Conservation (phyloP, 805 yeast species). For the Cyberlindnera bimundalis region DNA sequence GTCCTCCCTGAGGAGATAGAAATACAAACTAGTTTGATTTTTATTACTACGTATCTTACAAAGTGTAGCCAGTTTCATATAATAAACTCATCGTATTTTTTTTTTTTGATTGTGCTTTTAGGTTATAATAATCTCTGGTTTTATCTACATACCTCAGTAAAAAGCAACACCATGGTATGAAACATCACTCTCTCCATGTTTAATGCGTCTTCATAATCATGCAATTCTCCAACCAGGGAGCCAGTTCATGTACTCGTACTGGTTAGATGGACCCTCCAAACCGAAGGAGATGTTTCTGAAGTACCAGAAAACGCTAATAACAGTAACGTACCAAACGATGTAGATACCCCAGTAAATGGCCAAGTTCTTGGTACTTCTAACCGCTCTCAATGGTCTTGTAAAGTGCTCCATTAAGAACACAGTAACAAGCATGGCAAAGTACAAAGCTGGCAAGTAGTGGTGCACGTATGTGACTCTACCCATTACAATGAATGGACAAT, state of each 20-base stretch:
- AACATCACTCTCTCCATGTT: too few species aligned
- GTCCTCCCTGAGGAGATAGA: too few species aligned
- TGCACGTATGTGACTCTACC: conserved; percentile 85
- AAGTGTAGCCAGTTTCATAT: too few species aligned
- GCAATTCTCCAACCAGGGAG: conserved; percentile 44
- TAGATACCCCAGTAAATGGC: conserved; percentile 34
- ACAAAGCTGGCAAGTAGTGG: conserved; percentile 80
- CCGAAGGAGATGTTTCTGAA: conserved; percentile 66
- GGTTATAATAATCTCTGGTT: too few species aligned
- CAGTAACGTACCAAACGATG: conserved; percentile 36
- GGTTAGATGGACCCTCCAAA: conserved; percentile 45
- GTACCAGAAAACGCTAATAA: conserved; percentile 54
- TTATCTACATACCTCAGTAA: too few species aligned
- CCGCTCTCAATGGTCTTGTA: conserved; percentile 25
- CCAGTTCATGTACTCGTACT: conserved; percentile 47
- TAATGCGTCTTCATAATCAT: conserved; percentile 1
- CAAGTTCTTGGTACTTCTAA: conserved; percentile 25
- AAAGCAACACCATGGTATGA: too few species aligned
- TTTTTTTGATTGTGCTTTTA: neutral
- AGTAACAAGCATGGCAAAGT: conserved; percentile 62
- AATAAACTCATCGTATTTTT: too few species aligned
- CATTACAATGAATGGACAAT: conserved; percentile 73
- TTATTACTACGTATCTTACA: too few species aligned
- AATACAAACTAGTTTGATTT: too few species aligned
- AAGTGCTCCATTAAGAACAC: conserved; percentile 50